These are phyloP conservation scores for Candida alai DNA, from an alignment of 805 yeast genomes.

Conservation along the genomic window DNA sequence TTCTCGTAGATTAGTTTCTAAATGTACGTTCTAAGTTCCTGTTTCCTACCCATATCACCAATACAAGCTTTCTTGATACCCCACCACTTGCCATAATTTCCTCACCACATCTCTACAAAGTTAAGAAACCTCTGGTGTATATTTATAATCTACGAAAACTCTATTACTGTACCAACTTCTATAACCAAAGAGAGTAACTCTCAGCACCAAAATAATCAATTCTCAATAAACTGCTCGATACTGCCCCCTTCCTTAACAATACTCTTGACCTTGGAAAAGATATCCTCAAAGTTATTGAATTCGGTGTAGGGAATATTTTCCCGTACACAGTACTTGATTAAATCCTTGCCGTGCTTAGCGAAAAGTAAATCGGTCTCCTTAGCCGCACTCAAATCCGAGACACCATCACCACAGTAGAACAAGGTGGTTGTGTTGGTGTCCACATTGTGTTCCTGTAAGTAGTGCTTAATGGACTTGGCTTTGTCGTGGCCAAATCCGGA, in stretches of 20 bases:
- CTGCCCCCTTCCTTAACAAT: constrained; percentile 39
- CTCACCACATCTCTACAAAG: too few relatives aligned
- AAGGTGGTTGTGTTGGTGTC: constrained; percentile 32
- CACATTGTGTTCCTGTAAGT: constrained; percentile 29
- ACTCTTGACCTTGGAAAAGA: constrained; percentile 54
- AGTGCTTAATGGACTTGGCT: constrained; percentile 67
- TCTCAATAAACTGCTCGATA: constrained; percentile 23
- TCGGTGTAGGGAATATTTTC: constrained; percentile 82
- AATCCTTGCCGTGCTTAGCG: constrained; percentile 90
- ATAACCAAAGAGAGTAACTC: too few relatives aligned
- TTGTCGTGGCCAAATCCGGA: constrained; percentile 94
- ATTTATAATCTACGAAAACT: too few relatives aligned
- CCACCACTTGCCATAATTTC: too few relatives aligned
- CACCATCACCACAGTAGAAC: constrained; percentile 98
- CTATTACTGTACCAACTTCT: too few relatives aligned
- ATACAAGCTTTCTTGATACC: too few relatives aligned
- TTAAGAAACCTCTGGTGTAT: too few relatives aligned
- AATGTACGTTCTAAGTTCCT: too few relatives aligned
- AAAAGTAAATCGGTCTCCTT: constrained; percentile 89
- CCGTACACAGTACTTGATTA: constrained; percentile 76
- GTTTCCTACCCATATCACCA: too few relatives aligned
- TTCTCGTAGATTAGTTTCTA: too few relatives aligned
- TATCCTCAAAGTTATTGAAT: constrained; percentile 73
- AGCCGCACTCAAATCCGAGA: constrained; percentile 91
- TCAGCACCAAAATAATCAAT: too few relatives aligned